A percentile compares a stretch with the other conserved stretches of the same genome.
Evolutionary conservation across 2,329 filamentous ascomycete genomes (phyloP).

Genomic region (Elsinoe batatas): DNA sequence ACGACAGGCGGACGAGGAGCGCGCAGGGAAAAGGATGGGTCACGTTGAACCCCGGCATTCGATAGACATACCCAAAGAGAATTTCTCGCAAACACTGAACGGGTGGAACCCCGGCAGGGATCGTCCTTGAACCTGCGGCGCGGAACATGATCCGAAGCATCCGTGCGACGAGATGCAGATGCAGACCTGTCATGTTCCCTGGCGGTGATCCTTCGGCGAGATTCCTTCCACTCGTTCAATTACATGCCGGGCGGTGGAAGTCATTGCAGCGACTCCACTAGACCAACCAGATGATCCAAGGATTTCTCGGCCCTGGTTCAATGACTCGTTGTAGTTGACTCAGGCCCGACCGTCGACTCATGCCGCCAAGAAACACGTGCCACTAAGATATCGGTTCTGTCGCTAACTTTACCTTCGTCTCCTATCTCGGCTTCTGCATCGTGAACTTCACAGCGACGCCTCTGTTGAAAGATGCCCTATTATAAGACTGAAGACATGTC

Average conservation of each 20-base stretch:
- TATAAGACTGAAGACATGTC: not conserved
- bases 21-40: not conserved
- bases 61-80: conserved; percentile 5
- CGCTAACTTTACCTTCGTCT: too few species aligned
- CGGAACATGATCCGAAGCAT: conserved; percentile 6
- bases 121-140: not conserved
- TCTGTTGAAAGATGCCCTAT: too few species aligned
- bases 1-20: not conserved
- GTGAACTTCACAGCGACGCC: too few species aligned
- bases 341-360: too few species aligned
- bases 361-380: too few species aligned
- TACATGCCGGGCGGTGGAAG: too few species aligned
- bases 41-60: not conserved
- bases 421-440: too few species aligned
- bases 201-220: not conserved
- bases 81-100: not conserved
- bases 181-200: not conserved
- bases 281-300: too few species aligned
- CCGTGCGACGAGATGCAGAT: not conserved
- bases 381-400: too few species aligned
- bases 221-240: not conserved
- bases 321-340: too few species aligned
- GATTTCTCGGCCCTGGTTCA: too few species aligned
- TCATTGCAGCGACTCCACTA: too few species aligned
- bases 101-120: conserved; percentile 7